Evolutionary conservation across 2,329 filamentous ascomycete genomes (phyloP).

Genomic region (Trichoderma aggressivum): DNA sequence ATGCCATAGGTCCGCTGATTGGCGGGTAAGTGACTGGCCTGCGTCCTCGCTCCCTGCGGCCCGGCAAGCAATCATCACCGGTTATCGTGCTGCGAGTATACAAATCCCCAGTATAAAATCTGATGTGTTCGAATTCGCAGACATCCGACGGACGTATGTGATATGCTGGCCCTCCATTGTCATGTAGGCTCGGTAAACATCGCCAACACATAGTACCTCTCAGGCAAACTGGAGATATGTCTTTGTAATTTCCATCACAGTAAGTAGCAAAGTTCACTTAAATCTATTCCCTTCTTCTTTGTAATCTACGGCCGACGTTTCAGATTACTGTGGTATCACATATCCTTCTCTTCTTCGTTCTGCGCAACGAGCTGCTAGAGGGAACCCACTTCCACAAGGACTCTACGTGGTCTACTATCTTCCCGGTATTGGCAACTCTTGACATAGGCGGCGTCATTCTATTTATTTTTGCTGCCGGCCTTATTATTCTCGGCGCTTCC

Average conservation of each 20-base stretch:
- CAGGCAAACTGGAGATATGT: not conserved
- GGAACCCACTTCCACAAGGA: not conserved
- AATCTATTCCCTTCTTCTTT: not conserved
- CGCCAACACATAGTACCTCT: not conserved
- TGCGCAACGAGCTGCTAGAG: not conserved
- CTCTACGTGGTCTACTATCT: not conserved
- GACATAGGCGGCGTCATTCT: not conserved
- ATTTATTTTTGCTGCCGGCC: not conserved
- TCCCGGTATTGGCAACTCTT: not conserved
- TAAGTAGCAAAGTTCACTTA: not conserved
- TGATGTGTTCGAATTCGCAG: not conserved
- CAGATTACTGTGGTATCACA: not conserved
- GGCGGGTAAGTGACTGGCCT: not conserved
- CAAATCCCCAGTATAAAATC: not conserved
- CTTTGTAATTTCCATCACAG: not conserved
- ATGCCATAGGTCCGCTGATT: not conserved
- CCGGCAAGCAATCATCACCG: not conserved
- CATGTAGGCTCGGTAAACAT: not conserved
- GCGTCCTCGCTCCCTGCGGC: not conserved
- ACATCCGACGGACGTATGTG: not conserved
- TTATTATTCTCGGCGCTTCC: not conserved
- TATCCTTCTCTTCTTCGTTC: not conserved
- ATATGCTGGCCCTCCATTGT: not conserved
- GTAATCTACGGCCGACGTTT: not conserved
- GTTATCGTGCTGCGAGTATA: not conserved